A percentile compares a stretch with the other conserved stretches of the same genome.
These are phyloP conservation scores for Discostella pseudostelligera DNA, from an alignment of 108 stramenopile species.

Conservation along the genomic window DNA sequence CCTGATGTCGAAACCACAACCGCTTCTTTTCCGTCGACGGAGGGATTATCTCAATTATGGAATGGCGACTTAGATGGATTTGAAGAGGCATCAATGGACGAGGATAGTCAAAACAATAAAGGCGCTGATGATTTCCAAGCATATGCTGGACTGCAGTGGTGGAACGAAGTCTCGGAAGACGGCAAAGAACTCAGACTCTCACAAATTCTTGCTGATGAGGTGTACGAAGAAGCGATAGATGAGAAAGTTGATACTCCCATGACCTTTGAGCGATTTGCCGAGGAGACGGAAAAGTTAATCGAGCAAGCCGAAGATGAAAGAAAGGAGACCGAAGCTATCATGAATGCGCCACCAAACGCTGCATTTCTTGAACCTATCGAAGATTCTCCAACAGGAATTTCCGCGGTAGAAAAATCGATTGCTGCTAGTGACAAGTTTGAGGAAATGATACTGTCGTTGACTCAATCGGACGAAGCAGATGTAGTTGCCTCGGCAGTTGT, in stretches of 20 bases:
- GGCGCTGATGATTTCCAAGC: not conserved
- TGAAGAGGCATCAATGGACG: not conserved
- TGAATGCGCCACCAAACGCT: constrained; percentile 69
- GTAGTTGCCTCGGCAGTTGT: not conserved
- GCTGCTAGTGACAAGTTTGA: constrained; percentile 14
- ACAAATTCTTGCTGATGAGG: constrained; percentile 66
- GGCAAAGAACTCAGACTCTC: constrained; percentile 58
- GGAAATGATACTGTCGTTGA: constrained; percentile 15
- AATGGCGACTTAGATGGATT: constrained; percentile 2
- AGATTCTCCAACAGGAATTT: constrained; percentile 4
- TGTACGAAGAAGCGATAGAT: constrained; percentile 45
- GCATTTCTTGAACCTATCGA: constrained; percentile 38
- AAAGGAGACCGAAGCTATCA: constrained; percentile 83
- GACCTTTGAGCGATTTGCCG: constrained; percentile 63
- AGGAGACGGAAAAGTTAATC: constrained; percentile 61
- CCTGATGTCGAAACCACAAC: constrained; percentile 24
- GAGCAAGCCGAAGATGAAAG: constrained; percentile 62
- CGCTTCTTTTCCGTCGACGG: constrained; percentile 4
- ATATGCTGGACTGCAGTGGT: constrained; percentile 47
- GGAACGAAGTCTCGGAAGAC: constrained; percentile 53
- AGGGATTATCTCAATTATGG: constrained; percentile 53
- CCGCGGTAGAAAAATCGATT: constrained; percentile 9
- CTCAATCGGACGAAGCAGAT: not conserved
- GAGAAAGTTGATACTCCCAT: constrained; percentile 39
- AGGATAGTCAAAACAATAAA: not conserved